Percentiles rank a stretch among this genome's conserved stretches.
Evolutionary conservation across 208 protist species (phyloP).

Genomic region (Herpetomonas tarakana): DNA sequence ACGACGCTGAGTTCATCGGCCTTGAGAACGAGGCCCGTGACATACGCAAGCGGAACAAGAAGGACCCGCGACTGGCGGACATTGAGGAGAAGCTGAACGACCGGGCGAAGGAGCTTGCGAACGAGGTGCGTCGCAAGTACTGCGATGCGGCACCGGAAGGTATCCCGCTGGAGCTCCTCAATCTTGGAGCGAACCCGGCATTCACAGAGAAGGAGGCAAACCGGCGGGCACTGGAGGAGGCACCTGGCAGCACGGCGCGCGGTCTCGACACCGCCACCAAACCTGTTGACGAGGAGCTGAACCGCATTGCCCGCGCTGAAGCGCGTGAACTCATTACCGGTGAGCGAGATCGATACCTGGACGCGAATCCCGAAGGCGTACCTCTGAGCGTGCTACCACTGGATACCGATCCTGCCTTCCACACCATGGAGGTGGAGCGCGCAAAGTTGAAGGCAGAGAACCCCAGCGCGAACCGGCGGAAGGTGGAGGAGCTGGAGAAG

Average conservation of each 20-base stretch:
- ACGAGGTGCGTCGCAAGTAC: slow-evolving; percentile 27
- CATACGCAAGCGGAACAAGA: slow-evolving; percentile 18
- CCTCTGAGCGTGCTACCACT: slow-evolving; percentile 33
- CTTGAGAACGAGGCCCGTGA: slow-evolving; percentile 44
- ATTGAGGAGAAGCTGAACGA: slow-evolving; percentile 43
- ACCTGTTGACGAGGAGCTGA: slow-evolving; percentile 33
- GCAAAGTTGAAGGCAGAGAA: slow-evolving; percentile 39
- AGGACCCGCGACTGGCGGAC: slow-evolving; percentile 16
- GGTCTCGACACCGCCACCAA: slow-evolving; percentile 10
- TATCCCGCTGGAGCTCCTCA: slow-evolving; percentile 30
- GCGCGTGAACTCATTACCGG: slow-evolving; percentile 31
- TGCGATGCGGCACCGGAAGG: slow-evolving; percentile 27
- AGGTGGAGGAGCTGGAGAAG: slow-evolving; percentile 35
- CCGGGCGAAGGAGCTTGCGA: slow-evolving; percentile 34
- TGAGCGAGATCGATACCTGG: slow-evolving; percentile 37
- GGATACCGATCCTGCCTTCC: slow-evolving; percentile 40
- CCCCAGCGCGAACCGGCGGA: slow-evolving; percentile 19
- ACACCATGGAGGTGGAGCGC: slow-evolving; percentile 41
- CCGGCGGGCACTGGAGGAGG: slow-evolving; percentile 13
- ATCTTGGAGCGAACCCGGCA: slow-evolving; percentile 21
- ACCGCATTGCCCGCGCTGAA: slow-evolving; percentile 30
- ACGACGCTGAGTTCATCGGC: slow-evolving; percentile 33
- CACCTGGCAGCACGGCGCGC: slow-evolving; percentile 14
- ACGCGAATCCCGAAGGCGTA: slow-evolving; percentile 36
- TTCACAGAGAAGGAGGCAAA: slow-evolving; percentile 35